phyloP scores from a whole-genome alignment of 306 rosid species.

The Canavalia gladiata region DNA sequence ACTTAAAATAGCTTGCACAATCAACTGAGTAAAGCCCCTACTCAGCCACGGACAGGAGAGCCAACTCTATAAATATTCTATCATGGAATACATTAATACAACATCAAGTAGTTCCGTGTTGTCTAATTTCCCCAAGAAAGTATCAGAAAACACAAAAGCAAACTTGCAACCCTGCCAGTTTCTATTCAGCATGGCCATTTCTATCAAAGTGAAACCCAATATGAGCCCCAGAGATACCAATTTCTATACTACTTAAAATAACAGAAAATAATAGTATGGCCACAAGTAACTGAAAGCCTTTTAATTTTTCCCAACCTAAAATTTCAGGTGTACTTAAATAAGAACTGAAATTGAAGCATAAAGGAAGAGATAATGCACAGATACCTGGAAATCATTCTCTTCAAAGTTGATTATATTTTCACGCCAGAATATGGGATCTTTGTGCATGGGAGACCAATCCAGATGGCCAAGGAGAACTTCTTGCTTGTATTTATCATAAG shows the following conservation, averaged over 20 bases:
- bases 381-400: slow-evolving; percentile 97
- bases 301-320: slow-evolving; percentile 13
- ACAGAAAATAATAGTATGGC: background rate
- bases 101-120: background rate
- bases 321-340: slow-evolving; percentile 9
- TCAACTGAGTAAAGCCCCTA: background rate
- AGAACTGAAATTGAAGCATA: slow-evolving; percentile 19
- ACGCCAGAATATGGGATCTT: slow-evolving; percentile 92
- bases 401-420: slow-evolving; percentile 84
- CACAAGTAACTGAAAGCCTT: slow-evolving; percentile 20
- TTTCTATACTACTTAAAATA: background rate
- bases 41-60: background rate
- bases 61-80: background rate
- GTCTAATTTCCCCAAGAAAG: background rate
- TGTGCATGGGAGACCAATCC: slow-evolving; percentile 99
- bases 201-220: slow-evolving; percentile 26
- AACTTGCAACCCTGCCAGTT: background rate
- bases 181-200: slow-evolving; percentile 13
- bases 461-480: slow-evolving; percentile 95
- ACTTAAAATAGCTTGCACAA: background rate
- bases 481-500: slow-evolving; percentile 94
- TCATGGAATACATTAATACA: background rate
- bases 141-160: slow-evolving; percentile 4
- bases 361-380: background rate
- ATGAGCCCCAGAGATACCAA: slow-evolving; percentile 2